Evolutionary conservation across 164 flowering plant genomes (phyloP), one percentile per base, ranked within the genome.

Genomic region (Aristolochia contorta): DNA sequence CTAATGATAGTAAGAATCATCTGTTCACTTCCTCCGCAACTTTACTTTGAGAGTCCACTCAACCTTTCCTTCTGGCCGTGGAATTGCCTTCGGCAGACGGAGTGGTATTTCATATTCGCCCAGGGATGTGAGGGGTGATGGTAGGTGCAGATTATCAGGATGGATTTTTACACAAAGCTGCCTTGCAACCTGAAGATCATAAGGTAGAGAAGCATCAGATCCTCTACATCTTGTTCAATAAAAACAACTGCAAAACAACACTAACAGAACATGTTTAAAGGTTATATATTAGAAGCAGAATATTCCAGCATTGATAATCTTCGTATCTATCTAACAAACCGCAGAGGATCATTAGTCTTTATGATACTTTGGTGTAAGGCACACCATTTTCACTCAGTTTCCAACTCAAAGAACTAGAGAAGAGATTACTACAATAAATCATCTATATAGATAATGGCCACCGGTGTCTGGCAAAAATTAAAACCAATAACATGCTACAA

Each of bases 51-150:
- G 95, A 43, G 77, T 74, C 95, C 93, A 85, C 7, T 76, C 73
- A 47, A 78, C 55, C 70, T 77, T 86, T 22, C 96, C 93, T 33
- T 75, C 89, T 0, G 96, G 93, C 69, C 85, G 70, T 21, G 96
- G 95, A 54, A 94, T 82, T 45, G 95, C 74, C 72, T 69, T 84
- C 0, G 97, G 95, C 51, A 94, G 61, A 19, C 78, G 76, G 18
- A 94, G 79, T 9, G 89, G 89, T 65, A 94, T 77, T 68, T 91
- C 89, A 68, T 69, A 82, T 73, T 84, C 93, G 16, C 99, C 96
- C 62, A 85, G 65, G 43, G 83, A 53, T 4, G 88, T 51, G 45
- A 91, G 68, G 33, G 91, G 91, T 2, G 80, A 57, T 15, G 89
- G 88, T 13, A 94, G 70, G 60, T 79, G 69, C 47, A 94, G 58